Conservation (phyloP, 139 green algal genomes). For the Chlamydomonas sp. region DNA sequence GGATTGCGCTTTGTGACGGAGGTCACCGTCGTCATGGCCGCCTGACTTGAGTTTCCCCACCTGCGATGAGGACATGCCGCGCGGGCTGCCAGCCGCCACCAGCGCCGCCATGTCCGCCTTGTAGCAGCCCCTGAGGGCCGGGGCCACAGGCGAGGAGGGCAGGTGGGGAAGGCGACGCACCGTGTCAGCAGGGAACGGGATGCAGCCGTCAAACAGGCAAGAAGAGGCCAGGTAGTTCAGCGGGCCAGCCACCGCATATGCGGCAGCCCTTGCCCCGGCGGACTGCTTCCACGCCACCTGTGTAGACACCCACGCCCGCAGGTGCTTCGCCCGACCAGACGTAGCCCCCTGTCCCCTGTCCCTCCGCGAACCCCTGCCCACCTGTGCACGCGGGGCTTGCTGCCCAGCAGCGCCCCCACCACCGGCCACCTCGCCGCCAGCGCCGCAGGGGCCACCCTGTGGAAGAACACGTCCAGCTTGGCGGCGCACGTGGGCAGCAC, state of each 20-base stretch:
- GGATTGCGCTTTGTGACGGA: not conserved
- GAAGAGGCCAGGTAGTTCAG: not conserved
- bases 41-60: not conserved
- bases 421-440: conserved; percentile 42
- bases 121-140: conserved; percentile 22
- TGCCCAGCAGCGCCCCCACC: conserved; percentile 46
- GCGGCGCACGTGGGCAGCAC: conserved; percentile 52
- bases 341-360: not conserved
- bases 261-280: not conserved
- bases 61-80: conserved; percentile 43
- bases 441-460: conserved; percentile 35
- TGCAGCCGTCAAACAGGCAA: not conserved
- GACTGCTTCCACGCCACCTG: not conserved
- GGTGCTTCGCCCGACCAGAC: too few relatives aligned
- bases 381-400: conserved; percentile 39
- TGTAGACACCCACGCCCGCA: too few relatives aligned
- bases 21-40: not conserved
- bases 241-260: not conserved
- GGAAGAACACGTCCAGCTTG: conserved; percentile 58
- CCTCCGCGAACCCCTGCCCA: not conserved
- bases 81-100: conserved; percentile 29
- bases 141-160: too few relatives aligned
- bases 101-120: conserved; percentile 53
- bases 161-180: too few relatives aligned
- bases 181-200: not conserved